phyloP scores from a whole-genome alignment of 495 filamentous ascomycete species.

The Bombardia bombarda region DNA sequence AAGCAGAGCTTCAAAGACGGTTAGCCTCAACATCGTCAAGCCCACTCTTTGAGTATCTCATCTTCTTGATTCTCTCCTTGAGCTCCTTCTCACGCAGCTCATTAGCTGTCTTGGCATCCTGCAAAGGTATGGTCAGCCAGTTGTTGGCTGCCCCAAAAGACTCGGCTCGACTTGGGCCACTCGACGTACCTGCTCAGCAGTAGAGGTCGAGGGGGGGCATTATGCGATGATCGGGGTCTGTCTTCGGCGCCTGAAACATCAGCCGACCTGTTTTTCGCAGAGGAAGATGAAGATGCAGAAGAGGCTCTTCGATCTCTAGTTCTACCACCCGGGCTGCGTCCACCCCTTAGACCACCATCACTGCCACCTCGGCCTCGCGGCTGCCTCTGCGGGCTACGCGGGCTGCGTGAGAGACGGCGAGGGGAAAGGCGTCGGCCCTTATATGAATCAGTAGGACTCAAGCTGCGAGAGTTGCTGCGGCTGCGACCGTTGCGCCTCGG shows the following conservation, averaged over 20 bases:
- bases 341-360: conserved; percentile 4
- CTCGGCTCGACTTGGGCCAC: conserved; percentile 9
- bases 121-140: not conserved
- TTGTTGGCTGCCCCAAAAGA: not conserved
- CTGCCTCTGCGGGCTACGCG: conserved; percentile 8
- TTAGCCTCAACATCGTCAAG: conserved; percentile 39
- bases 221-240: conserved; percentile 32
- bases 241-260: conserved; percentile 55
- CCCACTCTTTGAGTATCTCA: conserved; percentile 46
- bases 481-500: conserved; percentile 25
- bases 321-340: conserved; percentile 10
- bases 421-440: conserved; percentile 45
- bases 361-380: conserved; percentile 4
- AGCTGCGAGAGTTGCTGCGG: conserved; percentile 25
- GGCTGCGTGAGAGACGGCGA: conserved; percentile 34
- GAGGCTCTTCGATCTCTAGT: conserved; percentile 19
- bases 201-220: conserved; percentile 18
- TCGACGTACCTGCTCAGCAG: conserved; percentile 31
- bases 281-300: conserved; percentile 44
- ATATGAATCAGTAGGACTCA: conserved; percentile 26
- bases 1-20: conserved; percentile 23
- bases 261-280: conserved; percentile 46
- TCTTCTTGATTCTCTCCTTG: conserved; percentile 60
- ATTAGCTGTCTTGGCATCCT: conserved; percentile 31
- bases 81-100: conserved; percentile 58